Conservation (phyloP, 1,139 yeast species). For the Scheffersomyces stambukii region DNA sequence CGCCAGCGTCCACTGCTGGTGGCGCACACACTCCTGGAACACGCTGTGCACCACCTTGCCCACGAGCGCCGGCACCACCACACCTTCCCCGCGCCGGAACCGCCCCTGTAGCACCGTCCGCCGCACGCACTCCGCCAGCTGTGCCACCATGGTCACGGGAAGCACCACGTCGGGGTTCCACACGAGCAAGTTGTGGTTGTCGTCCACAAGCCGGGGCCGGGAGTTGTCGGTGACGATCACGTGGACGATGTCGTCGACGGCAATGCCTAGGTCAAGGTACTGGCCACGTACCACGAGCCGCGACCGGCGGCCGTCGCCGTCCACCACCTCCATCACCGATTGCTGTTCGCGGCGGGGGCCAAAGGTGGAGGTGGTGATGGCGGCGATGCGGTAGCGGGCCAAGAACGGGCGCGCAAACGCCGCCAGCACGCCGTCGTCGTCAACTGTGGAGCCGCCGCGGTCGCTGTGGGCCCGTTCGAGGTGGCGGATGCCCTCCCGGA, state of each 20-base stretch:
- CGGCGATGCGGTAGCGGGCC: conserved; percentile 46
- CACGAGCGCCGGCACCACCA: conserved; percentile 57
- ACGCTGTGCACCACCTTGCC: conserved; percentile 81
- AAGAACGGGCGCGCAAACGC: conserved; percentile 45
- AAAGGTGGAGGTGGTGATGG: conserved; percentile 28
- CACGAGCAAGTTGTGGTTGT: conserved; percentile 57
- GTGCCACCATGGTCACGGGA: conserved; percentile 80
- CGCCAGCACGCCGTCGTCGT: conserved; percentile 28
- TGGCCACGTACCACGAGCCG: conserved; percentile 48
- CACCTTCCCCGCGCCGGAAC: conserved; percentile 52
- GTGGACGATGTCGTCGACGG: conserved; percentile 55
- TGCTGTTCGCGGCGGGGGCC: conserved; percentile 27
- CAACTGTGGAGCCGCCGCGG: conserved; percentile 13
- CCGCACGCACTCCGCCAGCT: conserved; percentile 69
- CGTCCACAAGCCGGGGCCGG: conserved; percentile 46
- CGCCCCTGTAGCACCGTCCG: conserved; percentile 59
- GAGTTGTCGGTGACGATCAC: conserved; percentile 45
- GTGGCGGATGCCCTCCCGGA: conserved; percentile 24
- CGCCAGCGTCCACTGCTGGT: conserved; percentile 36
- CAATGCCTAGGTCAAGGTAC: conserved; percentile 41
- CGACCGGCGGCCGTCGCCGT: conserved; percentile 22
- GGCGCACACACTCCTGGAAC: conserved; percentile 62
- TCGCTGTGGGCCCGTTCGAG: conserved; percentile 17
- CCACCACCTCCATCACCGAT: conserved; percentile 45
- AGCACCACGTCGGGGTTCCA: conserved; percentile 81